phyloP scores from a whole-genome alignment of 768 basidiomycete genomes.

The Tricholoma sp. region DNA sequence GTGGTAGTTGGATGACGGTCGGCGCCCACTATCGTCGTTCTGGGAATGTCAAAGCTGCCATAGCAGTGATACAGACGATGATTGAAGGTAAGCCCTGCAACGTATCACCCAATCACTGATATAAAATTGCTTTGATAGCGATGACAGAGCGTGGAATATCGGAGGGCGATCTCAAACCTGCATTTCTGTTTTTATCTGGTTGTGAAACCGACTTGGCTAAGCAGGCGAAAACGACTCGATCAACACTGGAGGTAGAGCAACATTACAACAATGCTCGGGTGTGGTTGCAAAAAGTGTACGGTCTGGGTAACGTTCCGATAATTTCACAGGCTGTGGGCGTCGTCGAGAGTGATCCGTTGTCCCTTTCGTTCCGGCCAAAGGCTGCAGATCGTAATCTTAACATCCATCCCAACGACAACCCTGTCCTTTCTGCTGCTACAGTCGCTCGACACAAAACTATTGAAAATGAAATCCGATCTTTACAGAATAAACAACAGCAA shows the following conservation, averaged over 20 bases:
- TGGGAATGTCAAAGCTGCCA: slow-evolving; percentile 40
- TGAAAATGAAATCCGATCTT: slow-evolving; percentile 33
- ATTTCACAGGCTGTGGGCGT: background rate
- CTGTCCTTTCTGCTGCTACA: background rate
- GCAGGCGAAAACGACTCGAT: slow-evolving; percentile 16
- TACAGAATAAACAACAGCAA: slow-evolving; percentile 29
- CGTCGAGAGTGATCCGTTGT: background rate
- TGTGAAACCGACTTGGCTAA: slow-evolving; percentile 47
- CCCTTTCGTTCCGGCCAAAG: background rate
- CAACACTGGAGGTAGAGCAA: slow-evolving; percentile 16
- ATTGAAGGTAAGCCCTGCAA: slow-evolving; percentile 34
- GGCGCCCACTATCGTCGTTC: slow-evolving; percentile 47
- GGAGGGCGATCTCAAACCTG: slow-evolving; percentile 39
- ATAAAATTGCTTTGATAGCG: slow-evolving; percentile 24
- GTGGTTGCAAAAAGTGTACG: slow-evolving; percentile 49
- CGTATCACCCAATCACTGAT: slow-evolving; percentile 2
- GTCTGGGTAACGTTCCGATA: slow-evolving; percentile 14
- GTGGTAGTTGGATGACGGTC: slow-evolving; percentile 53
- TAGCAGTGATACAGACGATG: slow-evolving; percentile 39
- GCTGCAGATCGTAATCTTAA: background rate
- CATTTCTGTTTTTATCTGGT: slow-evolving; percentile 47
- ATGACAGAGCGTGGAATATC: slow-evolving; percentile 31
- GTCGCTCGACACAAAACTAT: slow-evolving; percentile 6
- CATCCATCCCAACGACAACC: background rate
- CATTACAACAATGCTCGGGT: slow-evolving; percentile 37